Percentiles rank a stretch among this genome's conserved stretches.
Conservation (phyloP, 225 moss, liverwort and hornwort genomes). For the Neckera pumila region DNA sequence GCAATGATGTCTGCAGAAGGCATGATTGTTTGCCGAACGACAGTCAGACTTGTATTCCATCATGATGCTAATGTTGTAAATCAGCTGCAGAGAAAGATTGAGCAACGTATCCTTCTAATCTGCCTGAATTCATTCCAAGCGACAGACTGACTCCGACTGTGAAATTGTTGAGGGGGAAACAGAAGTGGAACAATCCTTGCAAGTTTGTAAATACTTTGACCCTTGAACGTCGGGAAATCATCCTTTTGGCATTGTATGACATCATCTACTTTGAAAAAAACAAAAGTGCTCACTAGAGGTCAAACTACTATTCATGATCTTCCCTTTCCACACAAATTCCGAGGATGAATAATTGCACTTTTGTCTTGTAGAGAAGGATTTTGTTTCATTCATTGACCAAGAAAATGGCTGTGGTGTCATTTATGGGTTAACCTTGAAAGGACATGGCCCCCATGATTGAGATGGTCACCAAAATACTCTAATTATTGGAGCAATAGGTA, state of each 20-base stretch:
- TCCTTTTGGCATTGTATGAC: too few species aligned
- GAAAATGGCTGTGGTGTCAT: too few species aligned
- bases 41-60: not conserved
- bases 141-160: not conserved
- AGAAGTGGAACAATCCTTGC: not conserved
- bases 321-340: too few species aligned
- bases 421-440: not conserved
- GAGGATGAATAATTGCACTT: too few species aligned
- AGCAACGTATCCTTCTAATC: not conserved
- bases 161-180: not conserved
- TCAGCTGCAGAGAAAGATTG: not conserved
- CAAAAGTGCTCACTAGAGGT: too few species aligned
- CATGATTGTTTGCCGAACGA: not conserved
- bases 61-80: not conserved
- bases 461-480: not conserved
- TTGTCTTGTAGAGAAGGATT: too few species aligned
- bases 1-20: not conserved
- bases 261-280: too few species aligned
- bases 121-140: not conserved
- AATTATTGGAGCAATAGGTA: not conserved
- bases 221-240: too few species aligned
- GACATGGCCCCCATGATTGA: not conserved
- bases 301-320: too few species aligned
- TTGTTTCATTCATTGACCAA: too few species aligned
- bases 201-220: not conserved